phyloP scores from a whole-genome alignment of 805 yeast species.

The Metschnikowia koreensis region DNA sequence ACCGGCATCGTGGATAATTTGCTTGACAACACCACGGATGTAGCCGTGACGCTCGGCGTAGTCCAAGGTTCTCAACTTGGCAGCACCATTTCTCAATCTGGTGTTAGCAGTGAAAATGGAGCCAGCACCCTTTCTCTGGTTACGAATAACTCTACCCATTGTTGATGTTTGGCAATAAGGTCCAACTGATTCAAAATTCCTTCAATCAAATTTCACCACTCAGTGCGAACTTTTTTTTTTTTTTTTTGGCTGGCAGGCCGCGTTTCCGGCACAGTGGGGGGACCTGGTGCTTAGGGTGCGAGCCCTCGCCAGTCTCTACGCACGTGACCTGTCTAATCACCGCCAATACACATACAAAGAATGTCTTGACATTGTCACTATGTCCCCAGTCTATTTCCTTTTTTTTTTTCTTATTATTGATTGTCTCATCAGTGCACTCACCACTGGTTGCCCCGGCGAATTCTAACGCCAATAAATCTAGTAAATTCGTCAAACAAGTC shows the following conservation, averaged over 20 bases:
- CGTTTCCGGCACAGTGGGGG: slow-evolving; percentile 15
- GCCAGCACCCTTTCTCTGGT: slow-evolving; percentile 99
- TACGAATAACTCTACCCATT: slow-evolving; percentile 98
- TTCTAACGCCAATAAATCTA: slow-evolving; percentile 61
- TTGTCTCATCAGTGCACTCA: not conserved
- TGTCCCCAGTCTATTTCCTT: too few relatives aligned
- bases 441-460: slow-evolving; percentile 45
- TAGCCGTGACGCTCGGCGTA: slow-evolving; percentile 99
- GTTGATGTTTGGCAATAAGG: slow-evolving; percentile 18
- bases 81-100: slow-evolving; percentile 99
- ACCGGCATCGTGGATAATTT: slow-evolving; percentile 98
- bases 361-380: too few relatives aligned
- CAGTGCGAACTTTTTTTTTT: slow-evolving; percentile 15
- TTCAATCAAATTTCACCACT: slow-evolving; percentile 8
- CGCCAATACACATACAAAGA: too few relatives aligned
- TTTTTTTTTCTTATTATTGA: too few relatives aligned
- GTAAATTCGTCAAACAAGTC: slow-evolving; percentile 63
- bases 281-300: slow-evolving; percentile 8
- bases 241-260: slow-evolving; percentile 10
- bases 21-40: slow-evolving; percentile 99
- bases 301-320: slow-evolving; percentile 13
- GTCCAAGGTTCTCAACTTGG: slow-evolving; percentile 98
- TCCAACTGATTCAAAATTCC: slow-evolving; percentile 11
- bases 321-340: slow-evolving; percentile 9
- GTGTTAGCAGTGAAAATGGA: slow-evolving; percentile 99